A percentile compares a stretch with the other conserved stretches of the same genome.
These are phyloP conservation scores for Mucor circinelloides DNA, from an alignment of 371 early-diverging fungal genomes.

Conservation along the genomic window DNA sequence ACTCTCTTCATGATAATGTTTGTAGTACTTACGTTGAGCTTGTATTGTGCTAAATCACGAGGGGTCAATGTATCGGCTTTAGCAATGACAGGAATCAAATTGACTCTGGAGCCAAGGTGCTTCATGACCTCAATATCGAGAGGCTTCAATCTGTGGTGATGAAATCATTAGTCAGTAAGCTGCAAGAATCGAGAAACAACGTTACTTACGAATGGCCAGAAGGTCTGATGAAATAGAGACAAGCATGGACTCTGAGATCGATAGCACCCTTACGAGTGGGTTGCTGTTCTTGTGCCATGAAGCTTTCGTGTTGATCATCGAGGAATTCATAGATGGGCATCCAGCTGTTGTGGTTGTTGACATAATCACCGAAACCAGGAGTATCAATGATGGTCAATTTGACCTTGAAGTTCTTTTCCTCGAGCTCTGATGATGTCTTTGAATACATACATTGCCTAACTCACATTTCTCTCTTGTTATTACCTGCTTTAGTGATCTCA, in stretches of 20 bases:
- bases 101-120: conserved; percentile 77
- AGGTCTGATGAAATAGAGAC: conserved; percentile 91
- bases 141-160: conserved; percentile 72
- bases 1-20: neutral
- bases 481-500: conserved; percentile 68
- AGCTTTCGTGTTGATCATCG: conserved; percentile 91
- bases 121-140: conserved; percentile 92
- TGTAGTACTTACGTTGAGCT: conserved; percentile 59
- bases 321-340: conserved; percentile 76
- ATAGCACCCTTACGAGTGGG: conserved; percentile 54
- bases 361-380: conserved; percentile 88
- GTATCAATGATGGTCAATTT: conserved; percentile 89
- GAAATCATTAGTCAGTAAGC: neutral
- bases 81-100: conserved; percentile 85
- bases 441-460: neutral
- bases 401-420: conserved; percentile 72
- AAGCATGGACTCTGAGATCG: conserved; percentile 82
- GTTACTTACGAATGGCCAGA: conserved; percentile 73
- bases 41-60: conserved; percentile 78
- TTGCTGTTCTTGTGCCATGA: conserved; percentile 72
- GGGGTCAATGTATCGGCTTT: conserved; percentile 74
- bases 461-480: neutral
- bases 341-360: conserved; percentile 70
- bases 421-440: conserved; percentile 22
- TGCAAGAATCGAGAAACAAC: neutral